Percentiles rank a stretch among this genome's conserved stretches.
phyloP scores from a whole-genome alignment of 768 basidiomycete species.

The Tubosaeta sp. region DNA sequence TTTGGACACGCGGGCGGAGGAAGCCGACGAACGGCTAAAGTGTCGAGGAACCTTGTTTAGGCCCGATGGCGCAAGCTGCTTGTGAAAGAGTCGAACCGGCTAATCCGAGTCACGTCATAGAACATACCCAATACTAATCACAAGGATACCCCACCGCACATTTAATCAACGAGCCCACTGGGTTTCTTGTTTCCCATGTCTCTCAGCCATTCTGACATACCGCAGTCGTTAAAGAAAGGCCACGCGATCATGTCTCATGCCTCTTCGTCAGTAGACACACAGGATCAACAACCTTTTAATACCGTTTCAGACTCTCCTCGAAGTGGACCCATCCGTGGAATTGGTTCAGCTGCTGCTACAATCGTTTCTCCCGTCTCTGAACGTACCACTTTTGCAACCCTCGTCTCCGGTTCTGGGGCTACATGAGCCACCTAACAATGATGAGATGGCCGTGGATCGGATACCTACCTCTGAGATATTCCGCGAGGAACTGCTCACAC shows the following conservation, averaged over 20 bases:
- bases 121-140: too few species aligned
- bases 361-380: slow-evolving; percentile 30
- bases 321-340: slow-evolving; percentile 16
- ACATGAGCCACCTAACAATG: slow-evolving; percentile 42
- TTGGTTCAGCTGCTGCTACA: background rate
- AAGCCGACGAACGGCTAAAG: too few species aligned
- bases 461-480: slow-evolving; percentile 33
- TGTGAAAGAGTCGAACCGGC: too few species aligned
- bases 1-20: too few species aligned
- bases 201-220: slow-evolving; percentile 11
- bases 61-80: too few species aligned
- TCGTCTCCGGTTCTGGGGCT: slow-evolving; percentile 54
- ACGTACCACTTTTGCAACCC: slow-evolving; percentile 48
- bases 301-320: slow-evolving; percentile 11
- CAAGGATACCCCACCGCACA: too few species aligned
- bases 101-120: too few species aligned
- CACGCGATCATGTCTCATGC: slow-evolving; percentile 57
- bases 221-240: slow-evolving; percentile 55
- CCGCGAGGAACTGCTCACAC: slow-evolving; percentile 55
- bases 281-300: slow-evolving; percentile 3
- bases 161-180: too few species aligned
- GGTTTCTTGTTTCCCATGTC: slow-evolving; percentile 10
- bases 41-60: too few species aligned
- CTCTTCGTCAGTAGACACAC: slow-evolving; percentile 21
- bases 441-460: slow-evolving; percentile 13